A percentile compares a stretch with the other conserved stretches of the same genome.
Conservation (phyloP, 805 yeast species). For the Metschnikowia baotianmanensis region DNA sequence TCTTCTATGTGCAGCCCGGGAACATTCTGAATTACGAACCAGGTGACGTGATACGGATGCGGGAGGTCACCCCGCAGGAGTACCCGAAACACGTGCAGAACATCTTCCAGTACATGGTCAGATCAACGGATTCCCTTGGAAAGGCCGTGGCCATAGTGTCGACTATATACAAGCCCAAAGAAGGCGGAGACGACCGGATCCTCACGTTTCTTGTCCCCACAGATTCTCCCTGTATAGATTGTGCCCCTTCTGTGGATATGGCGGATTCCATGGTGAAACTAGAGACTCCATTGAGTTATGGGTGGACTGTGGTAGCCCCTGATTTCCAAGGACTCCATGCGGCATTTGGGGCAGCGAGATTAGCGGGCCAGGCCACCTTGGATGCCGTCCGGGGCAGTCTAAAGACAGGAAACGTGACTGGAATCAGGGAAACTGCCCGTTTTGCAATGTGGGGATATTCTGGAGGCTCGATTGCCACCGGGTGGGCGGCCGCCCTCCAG, state of each 20-base stretch:
- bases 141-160: conserved; percentile 23
- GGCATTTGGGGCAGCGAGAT: conserved; percentile 33
- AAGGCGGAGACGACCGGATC: conserved; percentile 20
- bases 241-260: conserved; percentile 23
- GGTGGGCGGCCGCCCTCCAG: conserved; percentile 40
- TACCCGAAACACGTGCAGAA: conserved; percentile 10
- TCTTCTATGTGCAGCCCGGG: conserved; percentile 11
- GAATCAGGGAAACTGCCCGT: conserved; percentile 20
- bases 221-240: conserved; percentile 21
- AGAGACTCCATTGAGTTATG: conserved; percentile 20
- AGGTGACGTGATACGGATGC: conserved; percentile 10
- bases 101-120: conserved; percentile 24
- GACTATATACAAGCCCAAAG: conserved; percentile 21
- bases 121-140: conserved; percentile 23
- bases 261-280: conserved; percentile 17
- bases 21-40: conserved; percentile 3
- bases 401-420: conserved; percentile 18
- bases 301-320: conserved; percentile 35
- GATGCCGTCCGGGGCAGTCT: conserved; percentile 33
- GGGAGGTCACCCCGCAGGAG: conserved; percentile 4
- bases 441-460: conserved; percentile 36
- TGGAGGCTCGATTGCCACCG: conserved; percentile 38
- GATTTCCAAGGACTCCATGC: conserved; percentile 36
- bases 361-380: conserved; percentile 31
- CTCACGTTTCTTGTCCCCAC: conserved; percentile 22